Evolutionary conservation across 768 basidiomycete species (phyloP), one percentile per base, ranked within the genome.

Genomic region (Naganishia vishniacii): DNA sequence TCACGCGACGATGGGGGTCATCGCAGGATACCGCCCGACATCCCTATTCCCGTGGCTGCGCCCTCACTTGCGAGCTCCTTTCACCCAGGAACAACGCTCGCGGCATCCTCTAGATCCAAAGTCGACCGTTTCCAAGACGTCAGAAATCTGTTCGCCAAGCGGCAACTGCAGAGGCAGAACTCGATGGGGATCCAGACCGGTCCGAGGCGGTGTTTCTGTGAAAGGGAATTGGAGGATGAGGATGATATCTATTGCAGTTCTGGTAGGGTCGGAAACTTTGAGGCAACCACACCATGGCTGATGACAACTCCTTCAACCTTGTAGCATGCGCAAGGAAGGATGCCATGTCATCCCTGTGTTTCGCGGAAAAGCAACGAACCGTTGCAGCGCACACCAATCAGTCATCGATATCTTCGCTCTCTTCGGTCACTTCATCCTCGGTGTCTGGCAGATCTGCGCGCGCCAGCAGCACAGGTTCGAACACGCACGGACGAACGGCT

Each of bases 261-360:
- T 45, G 68, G 73, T 75, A 62, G 65, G n/a, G 73, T 70, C 8
- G 16, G 7, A 13, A 6, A n/a, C 34, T 11, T 44, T n/a, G n/a
- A n/a, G n/a, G n/a, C n/a, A n/a, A n/a, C n/a, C n/a, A n/a, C n/a
- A n/a, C n/a, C n/a, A n/a, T n/a, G 16, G 5, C 31, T 31, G 13
- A 34, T 12, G 31, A 1, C 18, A 28, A 3, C 23, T 13, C 32
- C 20, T n/a, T n/a, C n/a, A n/a, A n/a, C n/a, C 20, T 44, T 13
- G 40, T 20, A 76, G 75, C 70, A 13, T 76, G 75, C 46, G 75
- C 75, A 15, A 67, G 73, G 45, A 64, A 66, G 25, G 75, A 76
- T 49, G 71, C 75, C 12, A 71, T 76, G 64, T 71, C 73, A 1
- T 75, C 75, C 13, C 56, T 76, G 48, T 76, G 75, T 64, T 76